These are phyloP conservation scores for Penicillium janthinellum DNA, from an alignment of 2,329 filamentous ascomycete species.

Conservation along the genomic window DNA sequence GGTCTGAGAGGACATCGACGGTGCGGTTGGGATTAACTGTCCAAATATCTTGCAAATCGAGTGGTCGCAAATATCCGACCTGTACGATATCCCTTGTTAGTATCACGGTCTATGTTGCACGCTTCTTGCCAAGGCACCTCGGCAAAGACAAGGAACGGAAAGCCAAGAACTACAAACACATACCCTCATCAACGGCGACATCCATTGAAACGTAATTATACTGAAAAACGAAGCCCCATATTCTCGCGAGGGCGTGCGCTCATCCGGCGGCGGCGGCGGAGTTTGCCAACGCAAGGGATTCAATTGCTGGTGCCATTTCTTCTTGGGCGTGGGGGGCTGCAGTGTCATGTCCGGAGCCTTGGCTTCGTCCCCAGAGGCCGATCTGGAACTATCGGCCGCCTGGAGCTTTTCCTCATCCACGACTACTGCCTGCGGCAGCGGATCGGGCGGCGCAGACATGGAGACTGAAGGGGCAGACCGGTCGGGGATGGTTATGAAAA, in stretches of 20 bases:
- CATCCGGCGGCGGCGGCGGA: constrained; percentile 58
- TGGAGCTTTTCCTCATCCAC: constrained; percentile 23
- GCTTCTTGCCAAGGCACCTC: neutral
- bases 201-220: constrained; percentile 82
- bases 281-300: constrained; percentile 51
- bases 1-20: constrained; percentile 68
- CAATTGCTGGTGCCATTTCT: constrained; percentile 43
- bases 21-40: constrained; percentile 78
- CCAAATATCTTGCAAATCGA: constrained; percentile 88
- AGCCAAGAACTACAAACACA: neutral
- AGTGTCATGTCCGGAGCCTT: constrained; percentile 13
- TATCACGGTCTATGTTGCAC: neutral
- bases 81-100: constrained; percentile 37
- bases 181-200: constrained; percentile 80
- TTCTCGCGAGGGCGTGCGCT: constrained; percentile 64
- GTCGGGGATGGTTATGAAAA: neutral
- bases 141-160: neutral
- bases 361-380: constrained; percentile 18
- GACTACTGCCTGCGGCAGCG: constrained; percentile 20
- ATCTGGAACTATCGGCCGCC: constrained; percentile 13
- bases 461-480: neutral
- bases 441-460: constrained; percentile 21
- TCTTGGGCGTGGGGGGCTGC: constrained; percentile 10
- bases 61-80: constrained; percentile 80
- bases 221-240: constrained; percentile 74